These are phyloP conservation scores for Tylopilus vinaceipallidus DNA, from an alignment of 768 basidiomycete species.

Conservation along the genomic window DNA sequence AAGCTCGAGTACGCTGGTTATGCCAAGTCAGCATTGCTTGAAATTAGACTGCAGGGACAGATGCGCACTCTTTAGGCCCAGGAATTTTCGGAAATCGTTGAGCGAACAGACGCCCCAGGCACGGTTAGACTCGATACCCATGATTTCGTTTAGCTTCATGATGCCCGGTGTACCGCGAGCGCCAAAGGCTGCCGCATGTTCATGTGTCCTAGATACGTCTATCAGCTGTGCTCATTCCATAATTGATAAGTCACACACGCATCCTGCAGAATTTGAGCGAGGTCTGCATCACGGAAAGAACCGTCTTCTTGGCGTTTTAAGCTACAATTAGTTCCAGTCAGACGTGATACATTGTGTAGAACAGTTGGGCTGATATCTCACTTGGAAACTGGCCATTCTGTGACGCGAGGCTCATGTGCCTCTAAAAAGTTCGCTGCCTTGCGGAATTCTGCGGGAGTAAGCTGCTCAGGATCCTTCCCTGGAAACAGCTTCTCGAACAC, in stretches of 20 bases:
- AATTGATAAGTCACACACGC: slow-evolving; percentile 49
- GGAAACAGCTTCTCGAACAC: slow-evolving; percentile 55
- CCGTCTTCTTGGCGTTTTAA: slow-evolving; percentile 57
- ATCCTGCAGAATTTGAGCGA: slow-evolving; percentile 64
- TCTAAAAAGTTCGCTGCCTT: slow-evolving; percentile 39
- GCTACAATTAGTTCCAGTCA: slow-evolving; percentile 35
- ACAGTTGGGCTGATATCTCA: slow-evolving; percentile 28
- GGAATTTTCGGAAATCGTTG: slow-evolving; percentile 81
- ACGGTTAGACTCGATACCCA: slow-evolving; percentile 80
- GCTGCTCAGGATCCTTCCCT: slow-evolving; percentile 46
- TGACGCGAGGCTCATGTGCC: slow-evolving; percentile 42
- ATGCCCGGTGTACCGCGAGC: slow-evolving; percentile 74
- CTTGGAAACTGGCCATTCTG: slow-evolving; percentile 69
- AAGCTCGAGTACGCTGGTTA: slow-evolving; percentile 62
- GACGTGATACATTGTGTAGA: background rate
- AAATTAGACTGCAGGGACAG: background rate
- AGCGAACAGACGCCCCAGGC: slow-evolving; percentile 79
- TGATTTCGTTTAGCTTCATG: slow-evolving; percentile 77
- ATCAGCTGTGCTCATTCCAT: background rate
- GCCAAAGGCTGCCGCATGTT: slow-evolving; percentile 70
- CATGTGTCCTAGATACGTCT: slow-evolving; percentile 50
- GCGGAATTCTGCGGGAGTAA: slow-evolving; percentile 53
- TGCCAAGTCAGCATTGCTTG: background rate
- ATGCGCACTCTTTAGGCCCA: slow-evolving; percentile 69
- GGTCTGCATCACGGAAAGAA: slow-evolving; percentile 64